phyloP scores from a whole-genome alignment of 1,284 basidiomycete species.

The Polyporus tsugae region DNA sequence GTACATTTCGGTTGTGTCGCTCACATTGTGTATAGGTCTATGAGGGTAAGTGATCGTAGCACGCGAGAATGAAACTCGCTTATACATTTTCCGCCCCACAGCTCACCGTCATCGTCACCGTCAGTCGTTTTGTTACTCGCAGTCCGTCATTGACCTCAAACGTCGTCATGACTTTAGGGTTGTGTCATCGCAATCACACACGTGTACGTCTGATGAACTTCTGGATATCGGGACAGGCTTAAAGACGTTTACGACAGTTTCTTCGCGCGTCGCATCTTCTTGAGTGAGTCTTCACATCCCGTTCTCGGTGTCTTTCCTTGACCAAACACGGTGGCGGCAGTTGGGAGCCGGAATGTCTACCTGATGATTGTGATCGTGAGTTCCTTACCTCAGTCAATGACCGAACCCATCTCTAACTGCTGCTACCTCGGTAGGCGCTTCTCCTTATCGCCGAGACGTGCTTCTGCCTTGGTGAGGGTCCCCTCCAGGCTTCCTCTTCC shows the following conservation, averaged over 20 bases:
- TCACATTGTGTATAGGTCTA: neutral
- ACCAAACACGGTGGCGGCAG: neutral
- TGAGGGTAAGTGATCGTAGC: neutral
- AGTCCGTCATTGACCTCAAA: neutral
- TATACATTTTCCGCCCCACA: neutral
- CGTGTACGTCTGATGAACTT: neutral
- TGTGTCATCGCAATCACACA: neutral
- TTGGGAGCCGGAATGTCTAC: slow-evolving; percentile 5
- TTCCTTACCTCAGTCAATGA: too few species aligned
- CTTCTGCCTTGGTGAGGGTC: slow-evolving; percentile 21
- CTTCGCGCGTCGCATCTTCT: neutral
- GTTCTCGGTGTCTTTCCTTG: too few species aligned
- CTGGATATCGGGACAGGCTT: too few species aligned
- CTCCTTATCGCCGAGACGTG: slow-evolving; percentile 2
- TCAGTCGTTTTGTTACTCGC: neutral
- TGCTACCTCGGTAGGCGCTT: neutral
- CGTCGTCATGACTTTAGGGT: neutral
- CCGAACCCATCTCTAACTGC: too few species aligned
- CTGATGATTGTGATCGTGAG: slow-evolving; percentile 11
- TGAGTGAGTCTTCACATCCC: neutral
- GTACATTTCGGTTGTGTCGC: neutral
- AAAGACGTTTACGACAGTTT: neutral
- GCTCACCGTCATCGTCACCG: neutral
- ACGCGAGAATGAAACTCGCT: neutral
- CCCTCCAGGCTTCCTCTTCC: too few species aligned